Percentiles rank a stretch among this genome's conserved stretches.
Conservation (phyloP, 2,329 filamentous ascomycete genomes). For the Talaromyces verruculosus region DNA sequence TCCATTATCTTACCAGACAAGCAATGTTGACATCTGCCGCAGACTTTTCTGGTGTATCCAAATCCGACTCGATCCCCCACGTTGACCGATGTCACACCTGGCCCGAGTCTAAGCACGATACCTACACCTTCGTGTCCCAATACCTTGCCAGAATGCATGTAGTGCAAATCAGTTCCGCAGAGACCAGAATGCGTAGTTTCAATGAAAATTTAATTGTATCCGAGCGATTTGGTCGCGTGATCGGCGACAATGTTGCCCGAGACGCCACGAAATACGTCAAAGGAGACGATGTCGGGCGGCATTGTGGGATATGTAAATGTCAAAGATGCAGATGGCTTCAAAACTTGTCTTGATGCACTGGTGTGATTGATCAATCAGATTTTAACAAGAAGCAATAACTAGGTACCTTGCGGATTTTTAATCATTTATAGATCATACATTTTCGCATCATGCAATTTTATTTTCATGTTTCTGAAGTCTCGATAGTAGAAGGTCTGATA, state of each 20-base stretch:
- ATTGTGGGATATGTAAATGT: neutral
- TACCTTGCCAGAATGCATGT: constrained; percentile 26
- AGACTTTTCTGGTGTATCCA: constrained; percentile 37
- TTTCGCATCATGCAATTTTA: neutral
- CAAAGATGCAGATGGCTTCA: neutral
- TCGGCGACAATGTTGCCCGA: constrained; percentile 29
- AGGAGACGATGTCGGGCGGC: neutral
- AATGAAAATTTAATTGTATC: constrained; percentile 8
- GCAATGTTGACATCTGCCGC: constrained; percentile 39
- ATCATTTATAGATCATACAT: neutral
- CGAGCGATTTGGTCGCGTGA: constrained; percentile 15
- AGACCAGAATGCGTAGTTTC: constrained; percentile 27
- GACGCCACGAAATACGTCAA: constrained; percentile 31
- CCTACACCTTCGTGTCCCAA: constrained; percentile 59
- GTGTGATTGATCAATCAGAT: neutral
- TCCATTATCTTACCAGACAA: constrained; percentile 27
- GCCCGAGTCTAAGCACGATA: constrained; percentile 51
- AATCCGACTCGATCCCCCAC: constrained; percentile 43
- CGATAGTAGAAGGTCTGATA: neutral
- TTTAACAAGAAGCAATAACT: neutral
- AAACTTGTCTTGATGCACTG: neutral
- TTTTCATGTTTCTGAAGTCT: neutral
- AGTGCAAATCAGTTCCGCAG: constrained; percentile 32
- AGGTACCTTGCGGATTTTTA: neutral
- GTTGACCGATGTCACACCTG: constrained; percentile 48